These are phyloP conservation scores for Boletus semigastroideus DNA, from an alignment of 1,284 basidiomycete species.

Conservation along the genomic window DNA sequence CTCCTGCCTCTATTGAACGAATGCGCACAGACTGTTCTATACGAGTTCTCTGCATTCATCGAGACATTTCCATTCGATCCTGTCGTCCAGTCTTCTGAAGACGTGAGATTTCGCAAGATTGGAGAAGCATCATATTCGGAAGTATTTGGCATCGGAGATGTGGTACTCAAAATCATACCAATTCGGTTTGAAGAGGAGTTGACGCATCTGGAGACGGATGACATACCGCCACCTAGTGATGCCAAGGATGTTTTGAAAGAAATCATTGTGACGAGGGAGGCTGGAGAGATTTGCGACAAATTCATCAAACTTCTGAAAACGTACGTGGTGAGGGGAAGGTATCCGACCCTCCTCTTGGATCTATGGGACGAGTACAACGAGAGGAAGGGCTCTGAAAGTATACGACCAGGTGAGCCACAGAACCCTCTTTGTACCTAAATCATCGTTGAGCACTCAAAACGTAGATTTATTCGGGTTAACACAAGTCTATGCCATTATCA, in stretches of 20 bases:
- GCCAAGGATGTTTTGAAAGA: slow-evolving; percentile 83
- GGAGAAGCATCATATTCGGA: slow-evolving; percentile 98
- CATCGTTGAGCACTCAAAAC: slow-evolving; percentile 9
- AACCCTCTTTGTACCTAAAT: background rate
- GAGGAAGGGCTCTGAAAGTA: slow-evolving; percentile 76
- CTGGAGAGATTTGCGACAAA: slow-evolving; percentile 70
- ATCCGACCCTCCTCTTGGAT: slow-evolving; percentile 74
- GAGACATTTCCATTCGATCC: slow-evolving; percentile 73
- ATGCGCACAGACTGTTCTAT: slow-evolving; percentile 62
- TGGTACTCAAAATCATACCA: slow-evolving; percentile 83
- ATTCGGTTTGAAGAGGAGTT: slow-evolving; percentile 50
- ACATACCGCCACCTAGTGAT: slow-evolving; percentile 67
- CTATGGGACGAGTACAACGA: slow-evolving; percentile 86
- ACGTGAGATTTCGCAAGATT: slow-evolving; percentile 69
- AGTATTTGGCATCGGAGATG: slow-evolving; percentile 86
- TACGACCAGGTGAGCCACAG: slow-evolving; percentile 69
- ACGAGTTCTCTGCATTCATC: slow-evolving; percentile 79
- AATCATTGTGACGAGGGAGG: slow-evolving; percentile 79
- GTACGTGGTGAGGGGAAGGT: slow-evolving; percentile 83
- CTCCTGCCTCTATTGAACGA: slow-evolving; percentile 62
- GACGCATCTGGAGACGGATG: slow-evolving; percentile 30
- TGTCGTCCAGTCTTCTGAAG: slow-evolving; percentile 42
- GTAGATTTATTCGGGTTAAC: slow-evolving; percentile 69
- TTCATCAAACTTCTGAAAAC: slow-evolving; percentile 81
- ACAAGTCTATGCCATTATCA: slow-evolving; percentile 86